Evolutionary conservation across 129 eudicot species (phyloP).

Genomic region (carrot (Daucus carota)): DNA sequence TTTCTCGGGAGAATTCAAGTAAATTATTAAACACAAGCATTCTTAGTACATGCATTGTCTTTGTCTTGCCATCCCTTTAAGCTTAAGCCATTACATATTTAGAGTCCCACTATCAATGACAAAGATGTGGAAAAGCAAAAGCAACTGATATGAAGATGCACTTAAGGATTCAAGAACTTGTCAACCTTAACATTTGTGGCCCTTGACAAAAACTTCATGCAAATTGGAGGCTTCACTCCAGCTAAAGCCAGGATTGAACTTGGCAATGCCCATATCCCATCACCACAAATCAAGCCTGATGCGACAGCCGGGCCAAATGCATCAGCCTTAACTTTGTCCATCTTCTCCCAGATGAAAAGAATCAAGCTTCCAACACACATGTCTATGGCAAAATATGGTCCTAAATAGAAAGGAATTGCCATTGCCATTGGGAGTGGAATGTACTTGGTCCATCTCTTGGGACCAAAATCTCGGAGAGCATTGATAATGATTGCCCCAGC

Average conservation of each 20-base stretch:
- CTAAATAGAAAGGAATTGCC: conserved; percentile 9
- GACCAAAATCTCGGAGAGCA: neutral
- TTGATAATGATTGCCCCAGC: neutral
- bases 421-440: conserved; percentile 12
- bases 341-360: conserved; percentile 5
- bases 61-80: neutral
- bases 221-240: conserved; percentile 11
- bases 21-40: neutral
- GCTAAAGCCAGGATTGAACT: conserved; percentile 9
- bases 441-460: neutral
- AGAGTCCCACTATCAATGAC: neutral
- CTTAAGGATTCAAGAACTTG: neutral
- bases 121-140: neutral
- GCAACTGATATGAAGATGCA: neutral
- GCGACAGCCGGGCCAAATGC: conserved; percentile 7
- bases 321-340: conserved; percentile 8
- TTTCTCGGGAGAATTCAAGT: no score
- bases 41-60: neutral
- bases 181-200: conserved; percentile 7
- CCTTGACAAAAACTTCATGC: conserved; percentile 11
- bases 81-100: neutral
- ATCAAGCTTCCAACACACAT: conserved; percentile 12
- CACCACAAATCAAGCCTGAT: conserved; percentile 9
- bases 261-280: conserved; percentile 11
- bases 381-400: conserved; percentile 1